phyloP scores from a whole-genome alignment of 192 early-diverging fungal species.

The Spizellomyces punctatus region DNA sequence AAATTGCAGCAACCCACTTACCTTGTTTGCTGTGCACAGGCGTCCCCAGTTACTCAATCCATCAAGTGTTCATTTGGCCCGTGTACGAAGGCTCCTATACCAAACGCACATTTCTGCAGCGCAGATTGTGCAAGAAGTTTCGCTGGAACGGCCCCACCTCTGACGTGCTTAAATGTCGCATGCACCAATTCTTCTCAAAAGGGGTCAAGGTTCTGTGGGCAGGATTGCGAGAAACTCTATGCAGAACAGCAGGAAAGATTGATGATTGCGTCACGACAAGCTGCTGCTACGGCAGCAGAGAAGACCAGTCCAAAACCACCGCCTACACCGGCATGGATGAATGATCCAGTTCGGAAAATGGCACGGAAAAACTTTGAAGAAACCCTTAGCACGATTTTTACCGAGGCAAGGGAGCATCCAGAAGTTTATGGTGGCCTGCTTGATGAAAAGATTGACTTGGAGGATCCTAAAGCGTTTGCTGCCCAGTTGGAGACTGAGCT shows the following conservation, averaged over 20 bases:
- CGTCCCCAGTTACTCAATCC: too few relatives aligned
- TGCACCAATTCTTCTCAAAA: too few relatives aligned
- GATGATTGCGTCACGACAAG: too few relatives aligned
- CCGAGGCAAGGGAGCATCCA: constrained; percentile 18
- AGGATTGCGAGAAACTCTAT: too few relatives aligned
- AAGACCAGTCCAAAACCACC: not conserved
- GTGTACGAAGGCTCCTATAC: too few relatives aligned
- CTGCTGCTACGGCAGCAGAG: not conserved
- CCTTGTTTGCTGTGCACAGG: too few relatives aligned
- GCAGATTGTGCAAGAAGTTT: not conserved
- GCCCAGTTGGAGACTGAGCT: constrained; percentile 41
- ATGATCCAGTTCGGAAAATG: constrained; percentile 28
- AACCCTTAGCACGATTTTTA: constrained; percentile 29
- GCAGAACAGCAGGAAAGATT: too few relatives aligned
- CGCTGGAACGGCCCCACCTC: too few relatives aligned
- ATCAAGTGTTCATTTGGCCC: too few relatives aligned
- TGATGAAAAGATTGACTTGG: constrained; percentile 20
- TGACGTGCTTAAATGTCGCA: too few relatives aligned
- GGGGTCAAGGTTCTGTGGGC: too few relatives aligned
- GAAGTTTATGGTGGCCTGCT: not conserved
- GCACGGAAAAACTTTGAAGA: constrained; percentile 36
- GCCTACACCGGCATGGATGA: constrained; percentile 22
- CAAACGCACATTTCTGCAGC: not conserved
- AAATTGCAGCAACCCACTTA: too few relatives aligned
- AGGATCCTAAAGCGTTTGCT: constrained; percentile 34